Base-by-base conservation (phyloP, 257 asterid species). In the Capsicum baccatum region DNA sequence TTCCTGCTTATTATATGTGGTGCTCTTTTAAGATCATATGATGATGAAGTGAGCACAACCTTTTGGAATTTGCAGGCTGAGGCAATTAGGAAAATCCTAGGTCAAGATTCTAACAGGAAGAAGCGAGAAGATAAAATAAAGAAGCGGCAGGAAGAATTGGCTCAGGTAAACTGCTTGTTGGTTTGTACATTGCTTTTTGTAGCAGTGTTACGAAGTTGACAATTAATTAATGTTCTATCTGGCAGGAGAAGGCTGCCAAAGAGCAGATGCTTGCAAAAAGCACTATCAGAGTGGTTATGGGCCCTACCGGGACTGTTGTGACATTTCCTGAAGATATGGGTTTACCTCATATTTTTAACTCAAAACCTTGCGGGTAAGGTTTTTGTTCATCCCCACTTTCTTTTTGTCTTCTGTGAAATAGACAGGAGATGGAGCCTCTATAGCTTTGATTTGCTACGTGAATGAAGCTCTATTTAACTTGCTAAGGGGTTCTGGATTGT, bases 31-130 rank as follows among this genome's bases (percentile, higher is more conserved):
- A 26, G 83, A 19, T 8, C 69, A 80, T 59, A 35, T 68, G 58
- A 33, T 60, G 69, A n/a, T 15, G 66, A 59, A 67, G 9, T 73
- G 54, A 66, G 78, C 69, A 79, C 67, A 80, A 50, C 37, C 14
- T 3, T 21, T 63, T 76, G 37, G 66, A 79, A 42, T 67, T 67
- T 70, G 54, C 63, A 90, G 92, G 91, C 91, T 37, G 92, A 88
- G 84, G 98, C 99, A 78, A 93, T 96, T 85, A 92, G 97, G 85
- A 96, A 91, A 89, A 94, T 96, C 79, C 97, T 96, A 0, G 99
- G 99, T 85, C 98, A 94, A 91, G 99, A 94, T 90, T 95, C 99
- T 47, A 94, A 94, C 86, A 91, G 97, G 91, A 96, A 96, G 92
- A 96, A 96, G 94, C 84, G 93, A 85, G 99, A 96, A 84, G 98